A percentile compares a stretch with the other conserved stretches of the same genome.
Conservation (phyloP, 2,329 filamentous ascomycete genomes). For the Nannizziopsis arthrosporioides region DNA sequence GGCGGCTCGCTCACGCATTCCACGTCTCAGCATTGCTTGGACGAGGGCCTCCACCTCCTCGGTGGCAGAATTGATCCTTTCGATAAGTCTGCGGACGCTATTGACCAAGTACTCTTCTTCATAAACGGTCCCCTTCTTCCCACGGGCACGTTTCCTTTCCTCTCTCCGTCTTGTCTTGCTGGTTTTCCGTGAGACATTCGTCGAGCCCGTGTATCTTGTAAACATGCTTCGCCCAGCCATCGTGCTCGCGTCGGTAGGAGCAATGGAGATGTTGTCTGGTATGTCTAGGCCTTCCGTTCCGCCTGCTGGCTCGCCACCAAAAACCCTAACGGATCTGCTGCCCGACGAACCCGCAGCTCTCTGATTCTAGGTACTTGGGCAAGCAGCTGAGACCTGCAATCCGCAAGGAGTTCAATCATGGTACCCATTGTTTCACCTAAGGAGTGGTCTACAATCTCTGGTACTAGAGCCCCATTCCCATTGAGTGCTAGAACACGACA, state of each 20-base stretch:
- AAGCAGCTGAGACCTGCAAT: slow-evolving; percentile 74
- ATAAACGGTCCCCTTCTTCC: slow-evolving; percentile 94
- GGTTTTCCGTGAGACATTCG: slow-evolving; percentile 52
- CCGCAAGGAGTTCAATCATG: slow-evolving; percentile 82
- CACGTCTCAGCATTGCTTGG: slow-evolving; percentile 62
- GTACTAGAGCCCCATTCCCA: slow-evolving; percentile 51
- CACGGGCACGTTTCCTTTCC: slow-evolving; percentile 86
- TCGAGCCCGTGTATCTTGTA: slow-evolving; percentile 75
- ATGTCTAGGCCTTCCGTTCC: slow-evolving; percentile 52
- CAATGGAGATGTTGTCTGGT: slow-evolving; percentile 85
- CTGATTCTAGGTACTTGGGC: slow-evolving; percentile 77
- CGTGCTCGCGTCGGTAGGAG: slow-evolving; percentile 72
- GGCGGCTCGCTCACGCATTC: slow-evolving; percentile 77
- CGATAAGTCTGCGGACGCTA: slow-evolving; percentile 69
- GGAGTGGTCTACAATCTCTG: slow-evolving; percentile 59
- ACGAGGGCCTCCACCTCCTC: slow-evolving; percentile 64
- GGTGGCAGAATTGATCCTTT: slow-evolving; percentile 62
- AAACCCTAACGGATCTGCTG: slow-evolving; percentile 80
- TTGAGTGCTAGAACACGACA: slow-evolving; percentile 60
- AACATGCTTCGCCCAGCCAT: slow-evolving; percentile 71
- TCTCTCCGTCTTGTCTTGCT: slow-evolving; percentile 80
- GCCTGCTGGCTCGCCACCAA: slow-evolving; percentile 58
- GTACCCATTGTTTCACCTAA: slow-evolving; percentile 69
- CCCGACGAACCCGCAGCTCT: slow-evolving; percentile 70
- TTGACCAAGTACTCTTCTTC: slow-evolving; percentile 96